Percentiles rank a stretch among this genome's conserved stretches.
phyloP scores from a whole-genome alignment of 164 flowering plant species.

The Sextonia rubra region DNA sequence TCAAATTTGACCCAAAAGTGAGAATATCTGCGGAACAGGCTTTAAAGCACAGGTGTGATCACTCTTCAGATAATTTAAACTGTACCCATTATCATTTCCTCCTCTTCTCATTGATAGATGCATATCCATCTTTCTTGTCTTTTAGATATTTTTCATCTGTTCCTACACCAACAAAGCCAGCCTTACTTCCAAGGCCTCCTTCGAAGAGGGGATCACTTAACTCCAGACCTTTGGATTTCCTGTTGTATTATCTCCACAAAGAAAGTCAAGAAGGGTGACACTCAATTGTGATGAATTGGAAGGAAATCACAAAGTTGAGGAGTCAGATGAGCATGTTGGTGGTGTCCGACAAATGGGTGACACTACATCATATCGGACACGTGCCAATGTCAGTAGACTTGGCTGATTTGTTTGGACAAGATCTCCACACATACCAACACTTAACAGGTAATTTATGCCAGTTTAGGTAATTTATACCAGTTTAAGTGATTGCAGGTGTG shows the following conservation, averaged over 20 bases:
- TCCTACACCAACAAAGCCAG: constrained; percentile 83
- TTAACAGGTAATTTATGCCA: constrained; percentile 64
- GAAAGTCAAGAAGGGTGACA: constrained; percentile 81
- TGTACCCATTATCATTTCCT: not conserved
- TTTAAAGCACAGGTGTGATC: constrained; percentile 78
- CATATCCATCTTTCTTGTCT: not conserved
- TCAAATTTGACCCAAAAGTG: constrained; percentile 77
- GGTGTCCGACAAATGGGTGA: constrained; percentile 40
- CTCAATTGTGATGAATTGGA: constrained; percentile 63
- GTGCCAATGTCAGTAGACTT: constrained; percentile 80
- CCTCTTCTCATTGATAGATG: not conserved
- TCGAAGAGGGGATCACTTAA: constrained; percentile 59
- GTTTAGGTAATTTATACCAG: not conserved
- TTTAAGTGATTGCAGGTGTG: not conserved
- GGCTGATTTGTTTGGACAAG: constrained; percentile 54
- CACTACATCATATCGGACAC: constrained; percentile 39
- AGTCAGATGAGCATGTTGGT: constrained; percentile 38
- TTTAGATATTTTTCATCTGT: constrained; percentile 83
- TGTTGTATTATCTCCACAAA: constrained; percentile 83
- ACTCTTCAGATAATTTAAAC: not conserved
- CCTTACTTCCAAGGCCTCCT: constrained; percentile 80
- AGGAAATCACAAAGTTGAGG: constrained; percentile 35
- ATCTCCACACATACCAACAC: constrained; percentile 72
- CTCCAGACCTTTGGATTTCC: constrained; percentile 53
- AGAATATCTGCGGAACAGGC: constrained; percentile 87